phyloP scores from a whole-genome alignment of 805 yeast genomes.

The Saturnispora gosingensis region DNA sequence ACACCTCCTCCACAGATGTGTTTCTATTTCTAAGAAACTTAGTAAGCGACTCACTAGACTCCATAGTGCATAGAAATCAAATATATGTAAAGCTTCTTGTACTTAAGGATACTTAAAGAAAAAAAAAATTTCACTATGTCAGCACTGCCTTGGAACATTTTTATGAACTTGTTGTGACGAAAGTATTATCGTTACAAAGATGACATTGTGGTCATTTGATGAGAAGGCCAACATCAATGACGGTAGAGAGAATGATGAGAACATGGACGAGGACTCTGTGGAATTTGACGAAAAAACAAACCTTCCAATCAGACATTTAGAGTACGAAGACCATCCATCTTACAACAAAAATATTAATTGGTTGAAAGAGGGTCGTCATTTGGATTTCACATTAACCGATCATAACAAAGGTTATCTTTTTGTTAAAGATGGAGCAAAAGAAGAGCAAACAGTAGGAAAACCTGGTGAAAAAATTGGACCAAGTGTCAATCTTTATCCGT shows the following conservation, averaged over 20 bases:
- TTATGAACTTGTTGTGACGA: not conserved
- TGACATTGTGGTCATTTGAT: constrained; percentile 3
- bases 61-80: not conserved
- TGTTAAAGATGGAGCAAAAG: not conserved
- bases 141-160: not conserved
- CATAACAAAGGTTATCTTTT: not conserved
- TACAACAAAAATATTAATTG: constrained; percentile 25
- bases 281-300: constrained; percentile 19
- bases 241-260: not conserved
- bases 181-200: not conserved
- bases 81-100: not conserved
- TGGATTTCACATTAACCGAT: constrained; percentile 28
- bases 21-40: constrained; percentile 48
- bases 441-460: not conserved
- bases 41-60: constrained; percentile 44
- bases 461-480: constrained; percentile 18
- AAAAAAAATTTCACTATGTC: not conserved
- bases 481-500: constrained; percentile 35
- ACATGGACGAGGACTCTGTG: constrained; percentile 9
- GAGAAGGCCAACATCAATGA: not conserved
- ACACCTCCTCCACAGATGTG: constrained; percentile 34
- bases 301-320: constrained; percentile 25
- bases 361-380: constrained; percentile 28
- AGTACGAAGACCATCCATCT: constrained; percentile 27
- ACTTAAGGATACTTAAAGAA: not conserved